Evolutionary conservation across 176 grass and related monocot genomes (phyloP).

Genomic region (Elymus sibiricus): DNA sequence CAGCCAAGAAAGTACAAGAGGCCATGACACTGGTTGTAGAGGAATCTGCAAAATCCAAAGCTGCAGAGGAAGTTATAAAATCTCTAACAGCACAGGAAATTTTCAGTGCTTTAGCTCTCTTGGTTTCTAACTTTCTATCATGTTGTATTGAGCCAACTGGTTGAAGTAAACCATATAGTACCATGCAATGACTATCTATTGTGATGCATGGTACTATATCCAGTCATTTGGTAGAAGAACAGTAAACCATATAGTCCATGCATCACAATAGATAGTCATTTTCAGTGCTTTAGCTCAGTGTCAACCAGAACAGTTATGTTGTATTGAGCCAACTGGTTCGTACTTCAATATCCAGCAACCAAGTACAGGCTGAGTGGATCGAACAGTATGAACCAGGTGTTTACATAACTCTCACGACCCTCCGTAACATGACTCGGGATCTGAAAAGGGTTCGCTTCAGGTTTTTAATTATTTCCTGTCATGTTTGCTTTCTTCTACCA

Average conservation of each 20-base stretch:
- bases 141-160: constrained; percentile 1
- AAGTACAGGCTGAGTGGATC: constrained; percentile 50
- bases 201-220: too few relatives aligned
- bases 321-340: too few relatives aligned
- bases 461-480: constrained; percentile 34
- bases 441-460: constrained; percentile 89
- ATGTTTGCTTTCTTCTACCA: neutral
- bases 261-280: too few relatives aligned
- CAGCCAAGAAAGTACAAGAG: constrained; percentile 73
- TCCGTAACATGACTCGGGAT: constrained; percentile 74
- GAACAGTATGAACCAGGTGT: constrained; percentile 85
- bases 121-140: neutral
- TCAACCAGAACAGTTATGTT: too few relatives aligned
- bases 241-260: too few relatives aligned
- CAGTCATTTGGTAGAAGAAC: too few relatives aligned
- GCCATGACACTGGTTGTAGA: constrained; percentile 68
- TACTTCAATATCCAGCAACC: constrained; percentile 35
- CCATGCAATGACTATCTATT: too few relatives aligned
- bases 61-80: constrained; percentile 97
- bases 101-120: constrained; percentile 21
- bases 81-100: constrained; percentile 83
- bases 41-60: constrained; percentile 95
- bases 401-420: too few relatives aligned
- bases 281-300: too few relatives aligned
- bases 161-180: too few relatives aligned